Percentiles rank a stretch among this genome's conserved stretches.
These are phyloP conservation scores for Rhizophagus prolifer DNA, from an alignment of 192 early-diverging fungal species.

Conservation along the genomic window DNA sequence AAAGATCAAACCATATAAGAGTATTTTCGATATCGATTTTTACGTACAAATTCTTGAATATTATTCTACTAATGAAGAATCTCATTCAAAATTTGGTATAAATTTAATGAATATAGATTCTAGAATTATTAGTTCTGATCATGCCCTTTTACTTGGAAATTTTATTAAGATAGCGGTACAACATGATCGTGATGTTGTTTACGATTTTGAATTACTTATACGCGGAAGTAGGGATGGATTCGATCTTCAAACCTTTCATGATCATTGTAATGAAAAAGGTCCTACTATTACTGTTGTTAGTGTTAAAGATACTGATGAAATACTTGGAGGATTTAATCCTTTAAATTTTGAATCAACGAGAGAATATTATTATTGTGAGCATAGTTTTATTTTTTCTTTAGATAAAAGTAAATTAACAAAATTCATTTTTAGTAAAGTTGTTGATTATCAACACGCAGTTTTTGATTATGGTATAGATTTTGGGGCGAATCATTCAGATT, in stretches of 20 bases:
- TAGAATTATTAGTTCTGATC: neutral
- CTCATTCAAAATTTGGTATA: neutral
- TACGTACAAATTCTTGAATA: neutral
- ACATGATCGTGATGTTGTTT: neutral
- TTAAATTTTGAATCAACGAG: slow-evolving; percentile 9
- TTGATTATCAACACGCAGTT: neutral
- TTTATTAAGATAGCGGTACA: neutral
- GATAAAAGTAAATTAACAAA: neutral
- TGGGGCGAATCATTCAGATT: neutral
- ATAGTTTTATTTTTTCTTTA: neutral
- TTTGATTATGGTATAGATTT: neutral
- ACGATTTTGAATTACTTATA: neutral
- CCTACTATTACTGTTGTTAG: slow-evolving; percentile 27
- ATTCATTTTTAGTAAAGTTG: neutral
- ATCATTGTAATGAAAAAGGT: slow-evolving; percentile 27
- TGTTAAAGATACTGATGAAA: slow-evolving; percentile 21
- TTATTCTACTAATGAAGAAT: neutral
- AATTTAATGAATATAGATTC: neutral
- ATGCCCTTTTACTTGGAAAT: neutral
- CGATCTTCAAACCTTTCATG: slow-evolving; percentile 1
- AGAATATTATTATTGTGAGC: neutral
- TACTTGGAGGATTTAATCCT: slow-evolving; percentile 35
- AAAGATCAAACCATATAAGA: neutral
- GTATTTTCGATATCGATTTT: neutral
- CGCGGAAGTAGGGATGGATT: slow-evolving; percentile 13